Conservation (phyloP, 1,284 basidiomycete genomes). For the Phenoliferia sp. region DNA sequence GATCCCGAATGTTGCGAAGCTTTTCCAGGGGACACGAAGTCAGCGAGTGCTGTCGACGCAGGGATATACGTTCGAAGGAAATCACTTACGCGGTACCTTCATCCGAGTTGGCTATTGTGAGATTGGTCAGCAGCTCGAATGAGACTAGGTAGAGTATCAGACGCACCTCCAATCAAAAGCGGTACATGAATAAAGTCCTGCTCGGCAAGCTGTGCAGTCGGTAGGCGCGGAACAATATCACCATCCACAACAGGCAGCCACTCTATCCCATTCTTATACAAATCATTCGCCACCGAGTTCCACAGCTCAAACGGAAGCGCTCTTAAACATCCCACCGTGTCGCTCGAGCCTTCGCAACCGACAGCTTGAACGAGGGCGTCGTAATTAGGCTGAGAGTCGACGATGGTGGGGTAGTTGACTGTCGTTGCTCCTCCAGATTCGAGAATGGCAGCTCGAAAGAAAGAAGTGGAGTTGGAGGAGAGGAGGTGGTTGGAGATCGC, state of each 20-base stretch:
- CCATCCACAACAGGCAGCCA: constrained; percentile 37
- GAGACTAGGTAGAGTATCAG: neutral
- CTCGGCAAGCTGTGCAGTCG: constrained; percentile 34
- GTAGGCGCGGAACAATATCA: constrained; percentile 40
- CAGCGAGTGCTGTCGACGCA: neutral
- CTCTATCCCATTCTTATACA: constrained; percentile 4
- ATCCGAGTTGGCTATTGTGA: constrained; percentile 18
- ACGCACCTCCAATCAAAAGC: constrained; percentile 38
- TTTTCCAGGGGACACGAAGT: no score
- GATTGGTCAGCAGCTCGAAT: neutral
- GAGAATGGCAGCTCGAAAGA: constrained; percentile 45
- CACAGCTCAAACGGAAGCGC: constrained; percentile 33
- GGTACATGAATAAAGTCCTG: constrained; percentile 39
- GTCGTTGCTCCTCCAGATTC: constrained; percentile 42
- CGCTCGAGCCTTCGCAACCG: constrained; percentile 16
- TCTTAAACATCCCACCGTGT: constrained; percentile 40
- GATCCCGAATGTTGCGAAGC: constrained; percentile 11
- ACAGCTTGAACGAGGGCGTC: constrained; percentile 31
- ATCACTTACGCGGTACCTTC: constrained; percentile 25
- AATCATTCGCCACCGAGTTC: constrained; percentile 14
- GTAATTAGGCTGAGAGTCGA: constrained; percentile 37
- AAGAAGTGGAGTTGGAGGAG: constrained; percentile 9
- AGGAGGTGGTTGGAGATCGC: constrained; percentile 35
- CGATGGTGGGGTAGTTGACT: neutral
- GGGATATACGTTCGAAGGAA: neutral